phyloP scores from a whole-genome alignment of 2,329 filamentous ascomycete species.

The Pezicula neosporulosa region DNA sequence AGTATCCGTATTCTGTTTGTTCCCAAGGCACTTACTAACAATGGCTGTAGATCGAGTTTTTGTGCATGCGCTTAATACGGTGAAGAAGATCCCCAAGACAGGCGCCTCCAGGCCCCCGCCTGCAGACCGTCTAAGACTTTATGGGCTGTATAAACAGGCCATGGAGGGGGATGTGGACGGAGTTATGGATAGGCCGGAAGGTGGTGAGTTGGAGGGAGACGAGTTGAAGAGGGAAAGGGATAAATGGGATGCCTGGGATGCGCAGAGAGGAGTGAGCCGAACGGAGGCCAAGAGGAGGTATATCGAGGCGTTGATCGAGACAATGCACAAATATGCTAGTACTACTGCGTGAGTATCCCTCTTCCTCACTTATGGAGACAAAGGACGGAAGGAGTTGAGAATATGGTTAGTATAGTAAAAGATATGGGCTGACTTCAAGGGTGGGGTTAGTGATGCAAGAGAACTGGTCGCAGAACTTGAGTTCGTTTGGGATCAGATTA shows the following conservation, averaged over 20 bases:
- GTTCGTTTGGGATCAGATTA: constrained; percentile 98
- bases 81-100: constrained; percentile 95
- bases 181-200: constrained; percentile 85
- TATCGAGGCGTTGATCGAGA: constrained; percentile 90
- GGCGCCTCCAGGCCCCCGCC: constrained; percentile 86
- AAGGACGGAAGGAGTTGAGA: not conserved
- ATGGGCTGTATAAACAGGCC: constrained; percentile 97
- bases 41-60: constrained; percentile 80
- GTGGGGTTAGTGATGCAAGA: constrained; percentile 62
- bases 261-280: constrained; percentile 75
- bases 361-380: not conserved
- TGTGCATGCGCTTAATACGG: constrained; percentile 96
- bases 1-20: not conserved
- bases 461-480: constrained; percentile 94
- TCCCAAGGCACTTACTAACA: not conserved
- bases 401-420: not conserved
- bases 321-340: constrained; percentile 92
- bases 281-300: constrained; percentile 95
- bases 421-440: constrained; percentile 8
- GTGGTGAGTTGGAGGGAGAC: constrained; percentile 38
- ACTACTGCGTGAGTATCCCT: constrained; percentile 61
- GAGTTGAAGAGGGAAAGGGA: constrained; percentile 52
- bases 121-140: constrained; percentile 81
- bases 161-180: constrained; percentile 98
- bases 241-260: constrained; percentile 95